Percentiles rank a stretch among this genome's conserved stretches.
Conservation (phyloP, 2,329 filamentous ascomycete species). For the Fusarium palustre region DNA sequence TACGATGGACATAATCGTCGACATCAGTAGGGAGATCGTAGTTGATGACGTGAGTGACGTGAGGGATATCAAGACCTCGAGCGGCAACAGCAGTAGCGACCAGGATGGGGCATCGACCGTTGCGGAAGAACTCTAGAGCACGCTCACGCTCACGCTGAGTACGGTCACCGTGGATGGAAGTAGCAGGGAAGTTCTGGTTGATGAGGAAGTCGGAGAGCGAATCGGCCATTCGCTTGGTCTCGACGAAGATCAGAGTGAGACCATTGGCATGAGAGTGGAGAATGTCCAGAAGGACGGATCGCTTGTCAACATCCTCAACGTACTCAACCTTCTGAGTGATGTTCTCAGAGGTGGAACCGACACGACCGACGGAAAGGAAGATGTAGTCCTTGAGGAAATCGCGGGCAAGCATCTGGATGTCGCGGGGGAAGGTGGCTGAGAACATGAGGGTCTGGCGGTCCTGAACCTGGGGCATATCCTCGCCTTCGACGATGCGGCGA, state of each 20-base stretch:
- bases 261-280: constrained; percentile 92
- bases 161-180: constrained; percentile 97
- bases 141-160: constrained; percentile 99
- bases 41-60: constrained; percentile 97
- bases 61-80: constrained; percentile 87
- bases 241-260: constrained; percentile 96
- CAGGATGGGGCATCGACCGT: constrained; percentile 92
- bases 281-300: constrained; percentile 95
- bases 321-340: constrained; percentile 99
- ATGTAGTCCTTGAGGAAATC: constrained; percentile 99
- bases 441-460: constrained; percentile 99
- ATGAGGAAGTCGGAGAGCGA: constrained; percentile 97
- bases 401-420: constrained; percentile 98
- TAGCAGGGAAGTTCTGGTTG: constrained; percentile 98
- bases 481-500: constrained; percentile 95
- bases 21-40: constrained; percentile 99
- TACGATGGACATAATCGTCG: constrained; percentile 98
- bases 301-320: constrained; percentile 96
- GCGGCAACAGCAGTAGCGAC: constrained; percentile 98
- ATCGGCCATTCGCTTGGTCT: constrained; percentile 99
- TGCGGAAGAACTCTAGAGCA: constrained; percentile 97
- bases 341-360: constrained; percentile 99
- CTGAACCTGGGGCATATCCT: constrained; percentile 91
- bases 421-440: constrained; percentile 97
- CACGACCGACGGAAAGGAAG: constrained; percentile 98